Percentiles rank a stretch among this genome's conserved stretches.
Evolutionary conservation across 2,329 filamentous ascomycete genomes (phyloP).

Genomic region (Alternaria sp.): DNA sequence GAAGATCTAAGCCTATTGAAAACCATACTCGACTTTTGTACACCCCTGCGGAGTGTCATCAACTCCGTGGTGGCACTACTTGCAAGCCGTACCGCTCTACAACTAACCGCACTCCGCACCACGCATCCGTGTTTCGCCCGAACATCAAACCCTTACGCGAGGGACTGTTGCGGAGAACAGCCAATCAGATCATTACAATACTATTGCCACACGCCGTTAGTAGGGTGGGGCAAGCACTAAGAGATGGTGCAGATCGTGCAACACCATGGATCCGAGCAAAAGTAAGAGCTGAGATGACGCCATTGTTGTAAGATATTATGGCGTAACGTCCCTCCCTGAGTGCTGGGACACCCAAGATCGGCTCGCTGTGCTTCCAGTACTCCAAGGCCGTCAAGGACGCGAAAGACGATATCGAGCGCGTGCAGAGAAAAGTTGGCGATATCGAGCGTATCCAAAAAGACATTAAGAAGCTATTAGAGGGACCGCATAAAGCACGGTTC

Average conservation of each 20-base stretch:
- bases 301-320: background rate
- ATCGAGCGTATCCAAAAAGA: too few species aligned
- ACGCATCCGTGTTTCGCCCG: background rate
- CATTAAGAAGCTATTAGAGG: too few species aligned
- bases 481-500: too few species aligned
- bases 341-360: too few species aligned
- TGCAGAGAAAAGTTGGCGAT: too few species aligned
- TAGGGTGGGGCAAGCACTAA: background rate
- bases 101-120: too few species aligned
- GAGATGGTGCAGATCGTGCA: background rate
- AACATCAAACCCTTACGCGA: background rate
- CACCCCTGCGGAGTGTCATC: background rate
- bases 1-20: background rate
- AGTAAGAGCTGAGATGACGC: background rate
- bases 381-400: too few species aligned
- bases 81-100: background rate
- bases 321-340: background rate
- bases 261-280: background rate
- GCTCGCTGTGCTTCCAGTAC: too few species aligned
- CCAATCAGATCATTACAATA: background rate
- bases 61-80: background rate
- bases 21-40: background rate
- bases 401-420: too few species aligned
- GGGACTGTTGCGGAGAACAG: background rate
- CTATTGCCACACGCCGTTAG: background rate